phyloP scores from a whole-genome alignment of 1,139 yeast genomes.

The Candida gigantensis region DNA sequence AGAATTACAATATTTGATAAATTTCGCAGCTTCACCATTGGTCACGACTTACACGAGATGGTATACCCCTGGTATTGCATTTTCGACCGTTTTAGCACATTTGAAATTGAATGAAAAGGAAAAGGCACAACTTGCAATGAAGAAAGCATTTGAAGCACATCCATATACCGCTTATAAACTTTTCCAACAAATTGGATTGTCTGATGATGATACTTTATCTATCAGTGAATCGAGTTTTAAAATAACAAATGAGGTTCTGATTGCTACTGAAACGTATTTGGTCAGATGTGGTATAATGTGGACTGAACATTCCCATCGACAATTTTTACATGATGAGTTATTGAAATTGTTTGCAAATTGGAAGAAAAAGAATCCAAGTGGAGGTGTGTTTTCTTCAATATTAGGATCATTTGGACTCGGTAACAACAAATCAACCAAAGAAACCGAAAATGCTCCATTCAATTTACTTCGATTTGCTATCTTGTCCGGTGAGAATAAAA shows the following conservation, averaged over 20 bases:
- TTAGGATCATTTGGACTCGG: slow-evolving; percentile 16
- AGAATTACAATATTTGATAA: slow-evolving; percentile 62
- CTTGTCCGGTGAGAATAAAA: slow-evolving; percentile 66
- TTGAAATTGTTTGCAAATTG: slow-evolving; percentile 8
- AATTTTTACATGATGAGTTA: slow-evolving; percentile 48
- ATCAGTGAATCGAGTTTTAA: slow-evolving; percentile 25
- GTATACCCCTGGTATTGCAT: slow-evolving; percentile 74
- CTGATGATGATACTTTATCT: slow-evolving; percentile 16
- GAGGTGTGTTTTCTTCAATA: slow-evolving; percentile 14
- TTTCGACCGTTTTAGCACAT: slow-evolving; percentile 66
- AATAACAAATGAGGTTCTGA: slow-evolving; percentile 24
- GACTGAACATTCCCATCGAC: slow-evolving; percentile 46
- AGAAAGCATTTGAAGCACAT: slow-evolving; percentile 53
- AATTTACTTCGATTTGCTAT: slow-evolving; percentile 68
- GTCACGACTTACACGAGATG: slow-evolving; percentile 60
- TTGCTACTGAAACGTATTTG: slow-evolving; percentile 53
- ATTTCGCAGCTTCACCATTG: slow-evolving; percentile 55
- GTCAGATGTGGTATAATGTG: slow-evolving; percentile 52
- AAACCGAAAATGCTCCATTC: slow-evolving; percentile 44
- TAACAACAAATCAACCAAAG: slow-evolving; percentile 2
- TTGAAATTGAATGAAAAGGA: slow-evolving; percentile 38
- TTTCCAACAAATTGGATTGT: slow-evolving; percentile 41
- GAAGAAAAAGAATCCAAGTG: slow-evolving; percentile 10
- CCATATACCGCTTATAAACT: slow-evolving; percentile 61
- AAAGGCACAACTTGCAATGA: slow-evolving; percentile 49